phyloP scores from a whole-genome alignment of 2,329 filamentous ascomycete genomes.

The Claviceps digitariae region DNA sequence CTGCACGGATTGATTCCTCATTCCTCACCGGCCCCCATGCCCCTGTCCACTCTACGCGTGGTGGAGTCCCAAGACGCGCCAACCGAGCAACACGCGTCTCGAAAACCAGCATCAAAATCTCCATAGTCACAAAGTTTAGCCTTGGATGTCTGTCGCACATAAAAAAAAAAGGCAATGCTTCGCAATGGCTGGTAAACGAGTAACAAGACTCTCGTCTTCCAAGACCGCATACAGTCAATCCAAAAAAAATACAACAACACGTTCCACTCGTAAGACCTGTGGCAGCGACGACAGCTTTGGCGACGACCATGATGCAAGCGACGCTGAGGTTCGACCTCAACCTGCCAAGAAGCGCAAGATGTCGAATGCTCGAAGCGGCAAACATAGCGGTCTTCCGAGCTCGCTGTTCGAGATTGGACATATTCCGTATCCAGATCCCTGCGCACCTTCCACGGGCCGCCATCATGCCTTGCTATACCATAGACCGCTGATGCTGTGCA shows the following conservation, averaged over 20 bases:
- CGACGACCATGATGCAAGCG: not conserved
- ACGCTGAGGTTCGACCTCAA: not conserved
- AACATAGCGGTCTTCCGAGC: not conserved
- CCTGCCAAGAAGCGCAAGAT: slow-evolving; percentile 7
- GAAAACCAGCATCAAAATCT: not conserved
- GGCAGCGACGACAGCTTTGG: not conserved
- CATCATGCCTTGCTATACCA: slow-evolving; percentile 27
- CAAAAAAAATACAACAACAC: not conserved
- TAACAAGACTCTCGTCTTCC: not conserved
- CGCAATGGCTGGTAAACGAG: slow-evolving; percentile 3
- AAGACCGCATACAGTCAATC: not conserved
- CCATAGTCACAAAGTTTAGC: not conserved
- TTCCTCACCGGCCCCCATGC: too few species aligned
- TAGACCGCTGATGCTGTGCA: slow-evolving; percentile 32
- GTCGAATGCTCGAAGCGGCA: not conserved
- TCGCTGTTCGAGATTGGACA: slow-evolving; percentile 6
- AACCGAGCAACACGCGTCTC: not conserved
- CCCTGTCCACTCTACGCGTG: slow-evolving; percentile 1
- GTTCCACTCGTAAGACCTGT: not conserved
- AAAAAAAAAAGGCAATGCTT: not conserved
- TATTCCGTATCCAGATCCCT: slow-evolving; percentile 5
- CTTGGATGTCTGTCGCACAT: too few species aligned
- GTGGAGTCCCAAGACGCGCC: slow-evolving; percentile 2
- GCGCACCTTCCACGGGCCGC: slow-evolving; percentile 7
- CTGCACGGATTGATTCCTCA: too few species aligned